Conservation (phyloP, 331 rosid species). For the Quercus lobata region DNA sequence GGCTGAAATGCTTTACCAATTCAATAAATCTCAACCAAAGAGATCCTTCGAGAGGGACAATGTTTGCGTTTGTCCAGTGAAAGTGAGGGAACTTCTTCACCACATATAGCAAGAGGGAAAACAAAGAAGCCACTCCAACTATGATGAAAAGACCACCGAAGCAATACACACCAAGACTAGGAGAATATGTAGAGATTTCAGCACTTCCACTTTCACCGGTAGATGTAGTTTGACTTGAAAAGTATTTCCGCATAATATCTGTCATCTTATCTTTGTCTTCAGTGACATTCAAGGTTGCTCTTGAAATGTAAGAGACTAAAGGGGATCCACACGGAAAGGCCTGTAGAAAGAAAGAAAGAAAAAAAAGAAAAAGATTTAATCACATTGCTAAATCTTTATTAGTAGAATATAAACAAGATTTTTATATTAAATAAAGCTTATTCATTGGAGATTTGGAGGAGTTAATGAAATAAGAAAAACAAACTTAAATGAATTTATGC, state of each 20-base stretch:
- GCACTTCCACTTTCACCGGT: background rate
- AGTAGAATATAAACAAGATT: background rate
- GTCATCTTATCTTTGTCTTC: background rate
- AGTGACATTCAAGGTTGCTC: background rate
- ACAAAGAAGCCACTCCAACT: constrained; percentile 7
- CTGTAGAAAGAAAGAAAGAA: background rate
- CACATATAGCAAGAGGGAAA: constrained; percentile 4
- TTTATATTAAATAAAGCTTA: background rate
- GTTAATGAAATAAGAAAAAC: background rate
- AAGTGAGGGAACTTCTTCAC: background rate
- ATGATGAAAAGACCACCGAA: background rate
- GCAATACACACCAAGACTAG: background rate
- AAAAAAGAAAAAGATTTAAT: background rate
- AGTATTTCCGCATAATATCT: background rate
- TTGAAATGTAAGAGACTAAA: background rate
- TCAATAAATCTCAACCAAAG: background rate
- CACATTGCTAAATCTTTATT: background rate
- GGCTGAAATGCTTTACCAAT: background rate
- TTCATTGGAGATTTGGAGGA: background rate
- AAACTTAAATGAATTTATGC: too few species aligned
- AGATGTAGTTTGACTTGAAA: background rate
- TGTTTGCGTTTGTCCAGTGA: background rate
- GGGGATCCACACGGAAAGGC: background rate
- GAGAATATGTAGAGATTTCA: background rate
- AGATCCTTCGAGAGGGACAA: background rate